Percentiles rank a stretch among this genome's conserved stretches.
Conservation (phyloP, 2,329 filamentous ascomycete species). For the Cordyceps tenuipes region DNA sequence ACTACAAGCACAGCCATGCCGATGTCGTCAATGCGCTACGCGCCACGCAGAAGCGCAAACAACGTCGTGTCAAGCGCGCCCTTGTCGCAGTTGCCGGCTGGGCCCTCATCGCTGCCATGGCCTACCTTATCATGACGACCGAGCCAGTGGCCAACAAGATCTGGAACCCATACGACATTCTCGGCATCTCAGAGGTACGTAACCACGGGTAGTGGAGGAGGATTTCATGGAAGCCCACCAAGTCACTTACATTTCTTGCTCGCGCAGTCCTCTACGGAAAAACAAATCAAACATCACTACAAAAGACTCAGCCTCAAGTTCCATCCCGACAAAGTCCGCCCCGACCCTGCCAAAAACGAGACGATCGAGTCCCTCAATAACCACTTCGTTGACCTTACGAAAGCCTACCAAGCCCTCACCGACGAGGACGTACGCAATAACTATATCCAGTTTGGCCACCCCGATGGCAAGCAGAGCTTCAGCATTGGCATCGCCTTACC, state of each 20-base stretch:
- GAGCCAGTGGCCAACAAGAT: conserved; percentile 64
- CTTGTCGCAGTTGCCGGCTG: conserved; percentile 70
- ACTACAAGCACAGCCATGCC: conserved; percentile 73
- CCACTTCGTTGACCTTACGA: conserved; percentile 88
- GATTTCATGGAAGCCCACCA: too few species aligned
- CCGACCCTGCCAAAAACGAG: conserved; percentile 79
- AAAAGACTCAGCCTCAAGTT: conserved; percentile 75
- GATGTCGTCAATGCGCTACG: conserved; percentile 77
- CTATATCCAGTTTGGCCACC: conserved; percentile 90
- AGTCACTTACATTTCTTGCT: neutral
- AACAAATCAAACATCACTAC: conserved; percentile 87
- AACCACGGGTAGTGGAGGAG: too few species aligned
- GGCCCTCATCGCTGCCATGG: conserved; percentile 78
- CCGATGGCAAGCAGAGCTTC: conserved; percentile 95
- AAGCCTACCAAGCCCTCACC: conserved; percentile 95
- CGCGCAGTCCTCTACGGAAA: conserved; percentile 67
- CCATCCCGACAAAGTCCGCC: conserved; percentile 88
- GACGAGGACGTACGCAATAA: conserved; percentile 97
- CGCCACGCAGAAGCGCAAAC: conserved; percentile 79
- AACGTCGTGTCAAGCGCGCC: conserved; percentile 79
- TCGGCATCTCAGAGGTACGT: conserved; percentile 72
- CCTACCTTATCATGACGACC: conserved; percentile 80
- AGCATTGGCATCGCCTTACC: conserved; percentile 96
- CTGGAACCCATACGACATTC: conserved; percentile 95
- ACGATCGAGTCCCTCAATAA: conserved; percentile 78